Percentiles rank a stretch among this genome's conserved stretches.
Evolutionary conservation across 2,329 filamentous ascomycete genomes (phyloP).

Genomic region (Trichoderma lentiforme): DNA sequence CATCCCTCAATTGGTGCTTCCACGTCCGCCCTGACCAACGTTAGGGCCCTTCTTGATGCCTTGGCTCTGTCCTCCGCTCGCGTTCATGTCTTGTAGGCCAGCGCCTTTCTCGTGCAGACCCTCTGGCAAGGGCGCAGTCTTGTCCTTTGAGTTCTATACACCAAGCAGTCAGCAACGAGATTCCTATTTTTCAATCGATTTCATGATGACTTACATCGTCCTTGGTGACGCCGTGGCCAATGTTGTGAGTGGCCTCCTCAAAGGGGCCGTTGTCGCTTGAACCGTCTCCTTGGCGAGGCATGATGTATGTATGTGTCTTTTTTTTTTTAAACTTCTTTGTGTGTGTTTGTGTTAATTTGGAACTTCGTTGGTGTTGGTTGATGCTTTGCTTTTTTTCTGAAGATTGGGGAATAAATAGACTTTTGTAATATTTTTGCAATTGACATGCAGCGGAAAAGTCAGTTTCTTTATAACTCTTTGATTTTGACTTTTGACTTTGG

Average conservation of each 20-base stretch:
- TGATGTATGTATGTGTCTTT: slow-evolving; percentile 26
- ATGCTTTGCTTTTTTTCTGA: neutral
- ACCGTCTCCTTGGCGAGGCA: slow-evolving; percentile 51
- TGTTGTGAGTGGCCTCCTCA: slow-evolving; percentile 37
- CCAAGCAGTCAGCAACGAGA: neutral
- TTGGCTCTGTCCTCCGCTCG: slow-evolving; percentile 43
- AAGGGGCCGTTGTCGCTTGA: slow-evolving; percentile 46
- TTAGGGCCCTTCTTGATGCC: slow-evolving; percentile 39
- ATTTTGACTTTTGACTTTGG: neutral
- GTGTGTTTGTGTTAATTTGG: neutral
- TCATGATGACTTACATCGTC: slow-evolving; percentile 32
- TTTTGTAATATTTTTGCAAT: neutral
- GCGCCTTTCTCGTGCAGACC: slow-evolving; percentile 41
- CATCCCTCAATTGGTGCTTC: slow-evolving; percentile 19
- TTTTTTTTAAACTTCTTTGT: neutral
- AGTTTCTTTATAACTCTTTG: neutral
- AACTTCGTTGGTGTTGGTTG: neutral
- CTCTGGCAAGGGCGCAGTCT: slow-evolving; percentile 48
- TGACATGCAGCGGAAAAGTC: neutral
- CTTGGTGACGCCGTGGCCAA: slow-evolving; percentile 43
- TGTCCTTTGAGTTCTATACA: slow-evolving; percentile 36
- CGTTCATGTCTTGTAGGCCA: slow-evolving; percentile 38
- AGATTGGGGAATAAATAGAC: neutral
- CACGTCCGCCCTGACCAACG: slow-evolving; percentile 40
- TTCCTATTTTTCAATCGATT: neutral